Conservation (phyloP, 1,139 yeast species). For the Taphrina communis region DNA sequence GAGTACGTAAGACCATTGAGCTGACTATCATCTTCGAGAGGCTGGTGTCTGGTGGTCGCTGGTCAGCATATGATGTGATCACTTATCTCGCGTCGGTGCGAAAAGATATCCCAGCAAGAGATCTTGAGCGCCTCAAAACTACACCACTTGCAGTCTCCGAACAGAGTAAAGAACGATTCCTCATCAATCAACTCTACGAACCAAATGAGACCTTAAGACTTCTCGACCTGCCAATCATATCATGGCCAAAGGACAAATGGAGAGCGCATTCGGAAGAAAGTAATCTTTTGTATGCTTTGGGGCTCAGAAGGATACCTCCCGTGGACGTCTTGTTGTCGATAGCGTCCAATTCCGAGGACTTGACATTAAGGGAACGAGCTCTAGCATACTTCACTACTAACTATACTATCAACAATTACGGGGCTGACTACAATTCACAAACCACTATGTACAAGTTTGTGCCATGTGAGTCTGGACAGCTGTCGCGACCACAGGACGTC, state of each 20-base stretch:
- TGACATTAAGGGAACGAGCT: conserved; percentile 47
- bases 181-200: conserved; percentile 49
- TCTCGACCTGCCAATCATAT: conserved; percentile 51
- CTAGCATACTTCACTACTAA: conserved; percentile 50
- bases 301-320: conserved; percentile 50
- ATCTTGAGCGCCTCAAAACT: conserved; percentile 33
- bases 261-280: conserved; percentile 50
- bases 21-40: conserved; percentile 53
- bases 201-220: conserved; percentile 50
- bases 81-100: conserved; percentile 50
- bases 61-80: conserved; percentile 54
- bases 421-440: conserved; percentile 43
- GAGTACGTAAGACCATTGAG: conserved; percentile 55
- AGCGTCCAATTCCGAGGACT: conserved; percentile 45
- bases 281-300: conserved; percentile 50
- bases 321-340: conserved; percentile 46
- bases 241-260: conserved; percentile 51
- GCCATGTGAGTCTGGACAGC: conserved; percentile 43
- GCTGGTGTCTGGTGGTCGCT: conserved; percentile 50
- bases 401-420: conserved; percentile 48
- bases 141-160: conserved; percentile 45
- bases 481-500: conserved; percentile 38
- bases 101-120: conserved; percentile 37
- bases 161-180: conserved; percentile 50
- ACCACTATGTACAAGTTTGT: conserved; percentile 39